phyloP scores from a whole-genome alignment of 1,284 basidiomycete genomes.

The Leccinum ambiguum region DNA sequence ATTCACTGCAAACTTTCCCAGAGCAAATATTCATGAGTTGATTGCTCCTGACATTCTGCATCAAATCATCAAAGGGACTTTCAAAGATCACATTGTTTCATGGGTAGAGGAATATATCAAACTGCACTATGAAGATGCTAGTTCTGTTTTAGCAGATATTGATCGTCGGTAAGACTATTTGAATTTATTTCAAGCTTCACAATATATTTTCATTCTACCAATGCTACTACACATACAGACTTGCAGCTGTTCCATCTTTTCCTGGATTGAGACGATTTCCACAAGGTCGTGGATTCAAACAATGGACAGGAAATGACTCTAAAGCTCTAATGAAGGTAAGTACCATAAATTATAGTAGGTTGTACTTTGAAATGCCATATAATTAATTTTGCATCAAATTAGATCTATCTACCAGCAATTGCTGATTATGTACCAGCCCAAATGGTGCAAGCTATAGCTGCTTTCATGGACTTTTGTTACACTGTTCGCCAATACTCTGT shows the following conservation, averaged over 20 bases:
- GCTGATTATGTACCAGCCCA: conserved; percentile 13
- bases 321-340: too few relatives aligned
- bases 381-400: too few relatives aligned
- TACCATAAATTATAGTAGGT: too few relatives aligned
- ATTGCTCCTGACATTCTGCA: not conserved
- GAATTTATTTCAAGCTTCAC: not conserved
- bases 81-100: not conserved
- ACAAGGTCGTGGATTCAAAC: not conserved
- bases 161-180: conserved; percentile 1
- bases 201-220: not conserved
- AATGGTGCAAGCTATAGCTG: conserved; percentile 12
- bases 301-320: not conserved
- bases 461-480: conserved; percentile 17
- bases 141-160: not conserved
- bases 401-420: conserved; percentile 13
- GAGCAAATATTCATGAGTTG: not conserved
- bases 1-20: not conserved
- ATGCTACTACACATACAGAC: not conserved
- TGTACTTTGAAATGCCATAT: too few relatives aligned
- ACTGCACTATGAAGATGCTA: not conserved
- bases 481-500: not conserved
- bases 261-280: not conserved
- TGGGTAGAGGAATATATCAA: not conserved
- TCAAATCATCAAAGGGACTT: conserved; percentile 2
- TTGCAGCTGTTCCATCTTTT: not conserved